phyloP scores from a whole-genome alignment of 345 rosid genomes.

The Syzygium aromaticum region DNA sequence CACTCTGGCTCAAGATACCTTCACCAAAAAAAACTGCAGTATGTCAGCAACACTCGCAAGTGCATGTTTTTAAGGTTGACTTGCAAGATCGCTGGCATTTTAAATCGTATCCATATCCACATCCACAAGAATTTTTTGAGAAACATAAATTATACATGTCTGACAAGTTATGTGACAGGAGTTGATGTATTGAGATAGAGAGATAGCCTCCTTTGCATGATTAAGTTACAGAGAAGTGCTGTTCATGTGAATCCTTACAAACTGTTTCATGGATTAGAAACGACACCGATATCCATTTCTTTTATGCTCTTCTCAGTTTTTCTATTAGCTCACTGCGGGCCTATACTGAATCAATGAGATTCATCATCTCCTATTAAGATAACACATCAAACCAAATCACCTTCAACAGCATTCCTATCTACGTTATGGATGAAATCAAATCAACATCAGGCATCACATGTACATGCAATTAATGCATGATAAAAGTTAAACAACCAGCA shows the following conservation, averaged over 20 bases:
- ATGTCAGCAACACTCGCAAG: not conserved
- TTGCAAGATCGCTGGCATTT: not conserved
- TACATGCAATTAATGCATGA: not conserved
- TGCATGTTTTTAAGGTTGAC: not conserved
- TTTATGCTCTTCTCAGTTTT: not conserved
- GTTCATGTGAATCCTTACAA: not conserved
- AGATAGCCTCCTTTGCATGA: not conserved
- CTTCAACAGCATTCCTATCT: not conserved
- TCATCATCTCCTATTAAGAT: not conserved
- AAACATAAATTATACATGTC: not conserved
- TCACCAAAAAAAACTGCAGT: not conserved
- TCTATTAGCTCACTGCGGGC: not conserved
- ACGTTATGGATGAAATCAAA: not conserved
- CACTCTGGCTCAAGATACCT: not conserved
- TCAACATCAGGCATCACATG: not conserved
- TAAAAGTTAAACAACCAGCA: not conserved
- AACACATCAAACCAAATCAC: not conserved
- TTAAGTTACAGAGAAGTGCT: not conserved
- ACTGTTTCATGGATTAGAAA: not conserved
- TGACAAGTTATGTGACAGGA: not conserved
- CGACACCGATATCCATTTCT: not conserved
- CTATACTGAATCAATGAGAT: not conserved
- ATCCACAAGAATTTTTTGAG: not conserved
- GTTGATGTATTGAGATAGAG: not conserved
- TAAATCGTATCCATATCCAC: not conserved